Conservation (phyloP, 768 basidiomycete species). For the Sistotremastrum suecicum region DNA sequence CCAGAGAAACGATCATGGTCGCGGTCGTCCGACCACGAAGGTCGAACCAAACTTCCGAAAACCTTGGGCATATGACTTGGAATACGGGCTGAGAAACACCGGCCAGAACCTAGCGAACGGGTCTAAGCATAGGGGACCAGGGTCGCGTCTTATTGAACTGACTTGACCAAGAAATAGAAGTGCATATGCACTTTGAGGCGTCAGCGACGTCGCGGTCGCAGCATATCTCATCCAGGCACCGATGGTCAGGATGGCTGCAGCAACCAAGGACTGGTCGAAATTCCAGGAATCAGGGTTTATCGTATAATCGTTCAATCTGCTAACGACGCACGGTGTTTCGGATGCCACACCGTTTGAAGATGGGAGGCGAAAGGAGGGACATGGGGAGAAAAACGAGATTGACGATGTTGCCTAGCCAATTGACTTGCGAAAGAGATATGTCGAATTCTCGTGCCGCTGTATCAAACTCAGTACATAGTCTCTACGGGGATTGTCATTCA, state of each 20-base stretch:
- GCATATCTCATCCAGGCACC: conserved; percentile 70
- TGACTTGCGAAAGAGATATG: conserved; percentile 58
- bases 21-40: conserved; percentile 64
- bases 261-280: conserved; percentile 44
- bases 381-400: conserved; percentile 47
- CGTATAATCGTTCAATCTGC: background rate
- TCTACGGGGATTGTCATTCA: background rate
- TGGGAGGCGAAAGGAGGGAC: conserved; percentile 41
- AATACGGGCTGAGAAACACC: conserved; percentile 57
- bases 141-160: conserved; percentile 1
- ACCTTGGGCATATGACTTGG: conserved; percentile 67
- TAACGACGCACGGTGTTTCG: conserved; percentile 40
- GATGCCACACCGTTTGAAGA: conserved; percentile 47
- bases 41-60: conserved; percentile 77
- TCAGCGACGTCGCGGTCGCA: conserved; percentile 43
- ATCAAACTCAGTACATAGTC: background rate
- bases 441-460: conserved; percentile 48
- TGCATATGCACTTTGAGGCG: conserved; percentile 38
- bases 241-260: conserved; percentile 35
- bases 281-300: background rate
- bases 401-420: conserved; percentile 68
- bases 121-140: background rate
- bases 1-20: conserved; percentile 42
- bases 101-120: conserved; percentile 34
- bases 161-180: conserved; percentile 66